Percentiles rank a stretch among this genome's conserved stretches.
These are phyloP conservation scores for Porphyrellus cyaneotinctus DNA, from an alignment of 768 basidiomycete genomes.

Conservation along the genomic window DNA sequence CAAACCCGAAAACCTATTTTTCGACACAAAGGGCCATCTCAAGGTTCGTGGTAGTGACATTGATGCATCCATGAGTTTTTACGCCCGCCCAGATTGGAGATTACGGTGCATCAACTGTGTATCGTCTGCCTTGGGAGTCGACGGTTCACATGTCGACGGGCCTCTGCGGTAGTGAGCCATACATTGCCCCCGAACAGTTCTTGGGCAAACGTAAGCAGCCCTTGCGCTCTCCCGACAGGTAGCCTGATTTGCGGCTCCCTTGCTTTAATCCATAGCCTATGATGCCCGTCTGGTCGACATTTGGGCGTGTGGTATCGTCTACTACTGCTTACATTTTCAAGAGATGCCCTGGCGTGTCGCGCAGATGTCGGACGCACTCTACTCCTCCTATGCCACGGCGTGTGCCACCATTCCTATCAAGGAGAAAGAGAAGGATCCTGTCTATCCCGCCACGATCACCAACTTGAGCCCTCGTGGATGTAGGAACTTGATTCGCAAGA, in stretches of 20 bases:
- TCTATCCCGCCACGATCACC: conserved; percentile 69
- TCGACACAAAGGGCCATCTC: conserved; percentile 87
- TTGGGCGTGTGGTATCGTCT: conserved; percentile 96
- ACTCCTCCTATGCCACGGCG: conserved; percentile 61
- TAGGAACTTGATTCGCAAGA: conserved; percentile 76
- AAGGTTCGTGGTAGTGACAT: conserved; percentile 57
- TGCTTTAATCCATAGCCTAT: conserved; percentile 59
- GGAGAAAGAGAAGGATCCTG: conserved; percentile 29
- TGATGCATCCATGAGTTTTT: not conserved
- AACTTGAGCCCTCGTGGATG: conserved; percentile 87
- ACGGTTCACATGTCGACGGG: conserved; percentile 97
- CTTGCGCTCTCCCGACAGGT: conserved; percentile 32
- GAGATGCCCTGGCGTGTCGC: conserved; percentile 98
- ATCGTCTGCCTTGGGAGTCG: conserved; percentile 95
- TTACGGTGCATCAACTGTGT: conserved; percentile 98
- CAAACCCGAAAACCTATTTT: conserved; percentile 97
- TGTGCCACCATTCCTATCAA: conserved; percentile 31
- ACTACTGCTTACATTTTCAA: conserved; percentile 97
- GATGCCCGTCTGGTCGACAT: conserved; percentile 96
- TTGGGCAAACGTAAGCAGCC: conserved; percentile 84
- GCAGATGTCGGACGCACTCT: conserved; percentile 76
- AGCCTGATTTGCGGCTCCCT: conserved; percentile 33
- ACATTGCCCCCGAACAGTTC: conserved; percentile 98
- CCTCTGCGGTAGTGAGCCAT: conserved; percentile 95
- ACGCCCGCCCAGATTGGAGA: conserved; percentile 75